phyloP scores from a whole-genome alignment of 2,329 filamentous ascomycete genomes.

The Fusarium pininemorale region DNA sequence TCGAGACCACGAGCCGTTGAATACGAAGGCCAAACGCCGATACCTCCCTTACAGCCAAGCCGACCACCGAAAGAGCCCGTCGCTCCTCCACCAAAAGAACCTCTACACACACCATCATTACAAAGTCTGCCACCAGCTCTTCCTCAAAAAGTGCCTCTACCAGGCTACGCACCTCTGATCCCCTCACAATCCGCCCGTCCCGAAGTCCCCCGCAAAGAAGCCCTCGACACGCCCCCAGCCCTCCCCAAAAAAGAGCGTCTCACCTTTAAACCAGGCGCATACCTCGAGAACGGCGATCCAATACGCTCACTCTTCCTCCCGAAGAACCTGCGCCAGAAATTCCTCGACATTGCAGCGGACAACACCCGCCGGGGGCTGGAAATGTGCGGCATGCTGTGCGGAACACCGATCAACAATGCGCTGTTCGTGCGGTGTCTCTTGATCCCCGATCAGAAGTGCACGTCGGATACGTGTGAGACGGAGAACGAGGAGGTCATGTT shows the following conservation, averaged over 20 bases:
- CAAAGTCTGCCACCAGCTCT: constrained; percentile 34
- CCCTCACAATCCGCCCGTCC: constrained; percentile 36
- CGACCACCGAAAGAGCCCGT: constrained; percentile 46
- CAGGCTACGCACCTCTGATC: constrained; percentile 35
- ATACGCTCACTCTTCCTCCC: constrained; percentile 91
- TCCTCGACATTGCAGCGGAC: constrained; percentile 75
- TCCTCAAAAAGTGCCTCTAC: constrained; percentile 44
- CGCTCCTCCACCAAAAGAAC: constrained; percentile 38
- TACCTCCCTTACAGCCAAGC: constrained; percentile 44
- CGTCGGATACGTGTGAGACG: constrained; percentile 94
- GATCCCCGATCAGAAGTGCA: constrained; percentile 90
- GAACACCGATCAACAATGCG: constrained; percentile 89
- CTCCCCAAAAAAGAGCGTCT: constrained; percentile 65
- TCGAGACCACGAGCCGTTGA: constrained; percentile 59
- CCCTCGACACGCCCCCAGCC: constrained; percentile 34
- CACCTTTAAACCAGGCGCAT: constrained; percentile 78
- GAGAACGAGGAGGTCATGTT: constrained; percentile 86
- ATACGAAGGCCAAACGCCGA: constrained; percentile 48
- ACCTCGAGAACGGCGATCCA: constrained; percentile 87
- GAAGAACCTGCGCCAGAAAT: constrained; percentile 74
- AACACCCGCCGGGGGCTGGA: constrained; percentile 88
- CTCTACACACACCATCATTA: constrained; percentile 4
- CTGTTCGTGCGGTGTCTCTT: constrained; percentile 89
- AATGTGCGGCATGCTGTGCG: constrained; percentile 94
- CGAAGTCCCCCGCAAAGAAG: constrained; percentile 44